Evolutionary conservation across 441 rosid genomes (phyloP).

Genomic region (Francoa sonchifolia): DNA sequence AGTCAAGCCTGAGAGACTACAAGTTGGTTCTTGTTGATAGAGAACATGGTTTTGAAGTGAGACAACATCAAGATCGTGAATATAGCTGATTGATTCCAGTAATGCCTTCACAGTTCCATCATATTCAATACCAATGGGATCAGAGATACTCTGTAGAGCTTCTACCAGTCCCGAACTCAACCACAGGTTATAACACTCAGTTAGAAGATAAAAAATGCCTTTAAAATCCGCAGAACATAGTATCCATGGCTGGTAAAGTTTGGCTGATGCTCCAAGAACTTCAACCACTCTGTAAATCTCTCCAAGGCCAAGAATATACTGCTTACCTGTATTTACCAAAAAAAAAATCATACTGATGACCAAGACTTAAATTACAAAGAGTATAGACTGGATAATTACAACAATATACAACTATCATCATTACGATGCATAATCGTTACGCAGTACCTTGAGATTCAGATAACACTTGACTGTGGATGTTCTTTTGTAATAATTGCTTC

Average conservation of each 20-base stretch:
- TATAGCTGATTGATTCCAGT: slow-evolving; percentile 27
- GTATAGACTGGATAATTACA: neutral
- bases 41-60: slow-evolving; percentile 27
- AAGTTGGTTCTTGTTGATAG: slow-evolving; percentile 27
- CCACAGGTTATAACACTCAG: slow-evolving; percentile 47
- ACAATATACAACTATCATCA: neutral
- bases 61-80: slow-evolving; percentile 25
- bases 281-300: slow-evolving; percentile 54
- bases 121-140: slow-evolving; percentile 17
- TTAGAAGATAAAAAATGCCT: slow-evolving; percentile 22
- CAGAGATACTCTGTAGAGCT: slow-evolving; percentile 37
- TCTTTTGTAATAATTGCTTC: slow-evolving; percentile 34
- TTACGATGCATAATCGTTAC: too few species aligned
- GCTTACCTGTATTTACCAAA: slow-evolving; percentile 31
- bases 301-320: slow-evolving; percentile 45
- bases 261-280: slow-evolving; percentile 40
- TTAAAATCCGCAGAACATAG: slow-evolving; percentile 23
- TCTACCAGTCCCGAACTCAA: slow-evolving; percentile 53
- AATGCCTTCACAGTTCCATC: slow-evolving; percentile 20
- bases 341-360: too few species aligned
- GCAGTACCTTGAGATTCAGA: slow-evolving; percentile 37
- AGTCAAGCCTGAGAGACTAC: slow-evolving; percentile 36
- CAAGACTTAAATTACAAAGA: neutral
- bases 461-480: slow-evolving; percentile 26
- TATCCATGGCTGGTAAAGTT: slow-evolving; percentile 60